Conservation (phyloP, 352 stramenopile genomes). For the Globisporangium cederbergense region DNA sequence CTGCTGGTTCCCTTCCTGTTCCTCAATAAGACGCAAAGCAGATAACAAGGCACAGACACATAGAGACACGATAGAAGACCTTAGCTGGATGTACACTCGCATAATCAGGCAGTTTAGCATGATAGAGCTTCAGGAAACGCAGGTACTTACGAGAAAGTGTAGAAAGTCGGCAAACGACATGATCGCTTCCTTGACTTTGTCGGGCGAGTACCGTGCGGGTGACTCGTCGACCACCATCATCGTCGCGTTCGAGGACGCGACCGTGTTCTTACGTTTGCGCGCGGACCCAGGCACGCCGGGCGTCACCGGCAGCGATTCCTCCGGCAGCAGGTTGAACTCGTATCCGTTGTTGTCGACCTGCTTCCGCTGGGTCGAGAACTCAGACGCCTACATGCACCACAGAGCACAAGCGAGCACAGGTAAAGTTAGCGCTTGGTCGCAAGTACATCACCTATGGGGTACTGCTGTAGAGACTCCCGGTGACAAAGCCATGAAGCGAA, state of each 20-base stretch:
- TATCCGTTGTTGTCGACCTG: constrained; percentile 29
- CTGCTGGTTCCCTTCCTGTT: constrained; percentile 77
- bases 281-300: constrained; percentile 19
- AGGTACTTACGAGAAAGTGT: constrained; percentile 67
- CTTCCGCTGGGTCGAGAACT: constrained; percentile 29
- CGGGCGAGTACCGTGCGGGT: constrained; percentile 62
- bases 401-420: neutral
- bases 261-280: constrained; percentile 28
- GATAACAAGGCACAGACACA: constrained; percentile 16
- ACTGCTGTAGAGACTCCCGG: no score
- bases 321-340: constrained; percentile 59
- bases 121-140: neutral
- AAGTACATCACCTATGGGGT: no score
- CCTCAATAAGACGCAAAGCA: constrained; percentile 32
- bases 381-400: constrained; percentile 17
- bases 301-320: constrained; percentile 23
- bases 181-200: constrained; percentile 74
- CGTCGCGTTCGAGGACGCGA: constrained; percentile 15
- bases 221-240: constrained; percentile 32
- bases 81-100: constrained; percentile 23
- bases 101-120: neutral
- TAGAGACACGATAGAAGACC: constrained; percentile 24
- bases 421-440: neutral
- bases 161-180: constrained; percentile 81
- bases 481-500: neutral